Conservation (phyloP, 139 green algal species). For the Coccomyxa sp. region DNA sequence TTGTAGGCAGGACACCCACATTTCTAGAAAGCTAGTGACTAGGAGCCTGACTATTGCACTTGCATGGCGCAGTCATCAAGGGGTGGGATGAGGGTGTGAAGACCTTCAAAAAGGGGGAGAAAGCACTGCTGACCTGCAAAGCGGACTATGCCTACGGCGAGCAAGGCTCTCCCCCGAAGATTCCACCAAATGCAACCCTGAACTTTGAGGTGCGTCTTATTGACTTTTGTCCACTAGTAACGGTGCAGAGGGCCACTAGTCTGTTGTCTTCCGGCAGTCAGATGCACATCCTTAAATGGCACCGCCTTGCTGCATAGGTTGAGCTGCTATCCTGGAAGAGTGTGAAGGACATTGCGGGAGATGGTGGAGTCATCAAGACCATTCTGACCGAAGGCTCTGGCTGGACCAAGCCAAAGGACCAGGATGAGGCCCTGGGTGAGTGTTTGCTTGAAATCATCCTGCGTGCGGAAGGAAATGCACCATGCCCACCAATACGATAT, state of each 20-base stretch:
- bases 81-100: slow-evolving; percentile 92
- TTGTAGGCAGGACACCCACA: no score
- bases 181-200: slow-evolving; percentile 88
- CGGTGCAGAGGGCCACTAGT: background rate
- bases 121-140: slow-evolving; percentile 60
- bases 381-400: slow-evolving; percentile 55
- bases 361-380: slow-evolving; percentile 75
- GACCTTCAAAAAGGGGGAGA: slow-evolving; percentile 93
- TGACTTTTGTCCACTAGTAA: background rate
- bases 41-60: no score
- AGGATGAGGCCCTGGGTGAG: slow-evolving; percentile 64
- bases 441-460: background rate
- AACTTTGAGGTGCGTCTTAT: slow-evolving; percentile 78
- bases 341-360: slow-evolving; percentile 37
- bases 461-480: no score
- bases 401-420: slow-evolving; percentile 57
- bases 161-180: slow-evolving; percentile 76
- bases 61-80: slow-evolving; percentile 78
- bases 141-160: slow-evolving; percentile 91
- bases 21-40: no score
- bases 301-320: slow-evolving; percentile 38
- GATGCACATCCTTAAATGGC: background rate
- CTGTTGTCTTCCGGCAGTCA: background rate
- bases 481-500: no score
- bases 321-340: slow-evolving; percentile 69